phyloP scores from a whole-genome alignment of 164 flowering plant species.

The Magnolia sinica region DNA sequence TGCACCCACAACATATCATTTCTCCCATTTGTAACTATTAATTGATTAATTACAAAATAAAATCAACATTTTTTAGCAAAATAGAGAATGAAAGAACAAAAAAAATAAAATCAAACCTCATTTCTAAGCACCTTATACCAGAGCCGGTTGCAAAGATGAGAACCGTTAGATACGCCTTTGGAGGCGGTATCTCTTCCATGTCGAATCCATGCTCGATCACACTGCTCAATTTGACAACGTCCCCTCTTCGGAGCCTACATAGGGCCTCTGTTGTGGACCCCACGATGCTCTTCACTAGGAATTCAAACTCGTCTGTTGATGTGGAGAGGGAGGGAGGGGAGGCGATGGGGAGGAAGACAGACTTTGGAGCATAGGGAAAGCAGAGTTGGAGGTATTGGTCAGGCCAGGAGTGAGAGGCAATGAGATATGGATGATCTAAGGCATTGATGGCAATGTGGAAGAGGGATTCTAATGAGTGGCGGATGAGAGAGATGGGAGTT shows the following conservation, averaged over 20 bases:
- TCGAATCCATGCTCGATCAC: conserved; percentile 86
- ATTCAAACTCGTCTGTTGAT: conserved; percentile 58
- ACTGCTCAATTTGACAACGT: conserved; percentile 61
- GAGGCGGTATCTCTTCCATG: conserved; percentile 54
- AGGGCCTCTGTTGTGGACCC: conserved; percentile 82
- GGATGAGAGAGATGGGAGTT: conserved; percentile 53
- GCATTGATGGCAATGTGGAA: conserved; percentile 73
- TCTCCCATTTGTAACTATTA: too few species aligned
- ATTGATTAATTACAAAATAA: neutral
- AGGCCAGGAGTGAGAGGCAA: conserved; percentile 53
- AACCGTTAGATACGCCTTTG: conserved; percentile 49
- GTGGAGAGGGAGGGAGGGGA: conserved; percentile 63
- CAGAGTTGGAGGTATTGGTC: conserved; percentile 93
- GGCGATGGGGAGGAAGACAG: conserved; percentile 82
- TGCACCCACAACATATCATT: too few species aligned
- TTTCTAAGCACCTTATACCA: conserved; percentile 58
- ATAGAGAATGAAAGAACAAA: neutral
- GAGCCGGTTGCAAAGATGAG: conserved; percentile 92
- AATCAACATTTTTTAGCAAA: neutral
- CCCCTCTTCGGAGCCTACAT: conserved; percentile 65
- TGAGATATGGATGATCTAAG: conserved; percentile 64
- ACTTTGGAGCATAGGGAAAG: conserved; percentile 42
- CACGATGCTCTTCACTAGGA: conserved; percentile 67
- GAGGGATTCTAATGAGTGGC: conserved; percentile 74
- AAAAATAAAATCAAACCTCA: neutral